Evolutionary conservation across 495 filamentous ascomycete species (phyloP).

Genomic region (Astrocystis sublimbata): DNA sequence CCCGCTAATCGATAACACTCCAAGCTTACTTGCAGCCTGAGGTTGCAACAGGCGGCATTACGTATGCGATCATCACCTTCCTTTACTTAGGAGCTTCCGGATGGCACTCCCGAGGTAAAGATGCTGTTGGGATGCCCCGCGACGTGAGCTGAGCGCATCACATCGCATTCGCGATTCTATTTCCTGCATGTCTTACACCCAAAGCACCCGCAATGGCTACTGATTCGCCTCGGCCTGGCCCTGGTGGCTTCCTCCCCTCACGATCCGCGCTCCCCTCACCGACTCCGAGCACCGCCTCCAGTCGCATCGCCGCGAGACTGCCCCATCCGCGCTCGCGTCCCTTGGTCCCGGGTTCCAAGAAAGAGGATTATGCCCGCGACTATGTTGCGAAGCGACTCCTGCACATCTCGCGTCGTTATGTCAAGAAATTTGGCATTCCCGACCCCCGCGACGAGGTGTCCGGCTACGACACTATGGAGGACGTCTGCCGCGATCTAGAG

Average conservation of each 20-base stretch:
- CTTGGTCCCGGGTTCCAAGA: slow-evolving; percentile 67
- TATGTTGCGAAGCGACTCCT: slow-evolving; percentile 65
- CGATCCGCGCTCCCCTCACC: slow-evolving; percentile 52
- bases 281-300: slow-evolving; percentile 54
- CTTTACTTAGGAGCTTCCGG: too few species aligned
- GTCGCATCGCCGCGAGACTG: slow-evolving; percentile 44
- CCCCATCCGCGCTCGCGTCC: slow-evolving; percentile 66
- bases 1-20: not conserved
- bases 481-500: slow-evolving; percentile 71
- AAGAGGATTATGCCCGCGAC: slow-evolving; percentile 73
- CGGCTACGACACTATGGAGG: slow-evolving; percentile 68
- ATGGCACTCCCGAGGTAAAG: too few species aligned
- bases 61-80: too few species aligned
- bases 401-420: slow-evolving; percentile 66
- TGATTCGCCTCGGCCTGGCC: slow-evolving; percentile 27
- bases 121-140: too few species aligned
- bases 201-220: slow-evolving; percentile 40
- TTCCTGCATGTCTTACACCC: too few species aligned
- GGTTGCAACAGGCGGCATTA: not conserved
- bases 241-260: slow-evolving; percentile 53
- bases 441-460: slow-evolving; percentile 54
- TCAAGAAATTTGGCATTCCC: slow-evolving; percentile 67
- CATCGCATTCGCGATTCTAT: too few species aligned
- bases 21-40: not conserved
- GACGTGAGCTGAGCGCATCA: too few species aligned